Base-by-base conservation (phyloP, 1,139 yeast genomes). In the Geotrichum armillariae region DNA sequence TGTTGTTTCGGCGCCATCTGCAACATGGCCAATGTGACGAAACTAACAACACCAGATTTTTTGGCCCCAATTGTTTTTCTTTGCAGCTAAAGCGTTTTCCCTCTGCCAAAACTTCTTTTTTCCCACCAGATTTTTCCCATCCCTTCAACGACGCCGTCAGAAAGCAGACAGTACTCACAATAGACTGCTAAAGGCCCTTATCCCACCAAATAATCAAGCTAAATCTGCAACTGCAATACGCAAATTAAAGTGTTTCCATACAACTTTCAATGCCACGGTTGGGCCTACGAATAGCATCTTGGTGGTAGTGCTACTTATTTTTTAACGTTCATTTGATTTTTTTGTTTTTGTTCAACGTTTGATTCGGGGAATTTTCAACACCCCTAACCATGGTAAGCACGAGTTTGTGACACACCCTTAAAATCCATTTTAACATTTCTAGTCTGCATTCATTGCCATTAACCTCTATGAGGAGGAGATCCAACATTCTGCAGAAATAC, bases 371-470 rank as follows among this genome's bases (percentile, higher is more conserved):
- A 16, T 32, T 20, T 29, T 25, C 18, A 36, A 43, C 27, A 27
- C 22, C 41, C 18, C 8, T 21, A 22, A 16, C 36, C 4, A 29
- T 27, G 44, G 35, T 29, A 31, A 17, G 35, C 17, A 17, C 31
- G 14, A 23, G 4, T 20, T 21, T 22, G 33, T 9, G 25, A 17
- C 11, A 17, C 36, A 33, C 17, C 31, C 23, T 22, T 25, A 7
- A 22, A 31, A 16, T 31, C 8, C 17, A 12, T 22, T 20, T 14
- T 20, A 8, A 31, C 31, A 9, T 40, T 17, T 25, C 22, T 34
- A 66, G 85, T 85, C 94, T 41, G 75, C 83, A 7, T 93, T 93
- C 66, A 77, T 82, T 23, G 96, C 98, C 2, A 74, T 91, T 42
- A 93, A 93, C 63, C 69, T 84, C 46, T 77, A 79, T 42, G 91